These are phyloP conservation scores for Rhododendron ovatum DNA, from an alignment of 148 eudicot genomes.

Conservation along the genomic window DNA sequence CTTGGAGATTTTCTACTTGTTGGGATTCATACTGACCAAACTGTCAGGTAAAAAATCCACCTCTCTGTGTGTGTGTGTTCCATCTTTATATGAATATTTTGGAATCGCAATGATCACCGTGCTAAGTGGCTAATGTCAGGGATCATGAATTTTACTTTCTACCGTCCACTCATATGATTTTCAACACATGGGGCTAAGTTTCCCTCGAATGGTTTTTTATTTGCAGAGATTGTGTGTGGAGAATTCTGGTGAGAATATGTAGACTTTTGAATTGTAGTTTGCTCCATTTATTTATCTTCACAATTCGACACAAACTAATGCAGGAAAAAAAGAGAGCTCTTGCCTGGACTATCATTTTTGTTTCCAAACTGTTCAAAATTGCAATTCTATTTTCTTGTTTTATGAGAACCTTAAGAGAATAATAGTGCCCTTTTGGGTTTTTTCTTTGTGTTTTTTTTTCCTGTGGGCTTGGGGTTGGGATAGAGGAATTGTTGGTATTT, in stretches of 20 bases:
- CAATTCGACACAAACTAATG: background rate
- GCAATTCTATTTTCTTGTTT: background rate
- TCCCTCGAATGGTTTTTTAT: background rate
- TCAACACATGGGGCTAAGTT: background rate
- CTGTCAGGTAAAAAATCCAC: slow-evolving; percentile 59
- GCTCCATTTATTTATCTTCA: background rate
- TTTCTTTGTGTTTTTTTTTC: background rate
- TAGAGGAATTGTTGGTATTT: background rate
- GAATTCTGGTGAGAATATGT: background rate
- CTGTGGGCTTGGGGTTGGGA: background rate
- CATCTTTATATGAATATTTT: background rate
- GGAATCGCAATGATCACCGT: background rate
- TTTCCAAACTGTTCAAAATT: background rate
- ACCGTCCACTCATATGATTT: background rate
- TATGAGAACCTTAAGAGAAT: background rate
- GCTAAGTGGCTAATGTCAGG: background rate
- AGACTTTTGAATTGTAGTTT: background rate
- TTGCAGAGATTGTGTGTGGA: background rate
- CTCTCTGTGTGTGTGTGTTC: background rate
- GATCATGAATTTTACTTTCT: background rate
- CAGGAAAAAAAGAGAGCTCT: background rate
- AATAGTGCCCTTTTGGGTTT: background rate
- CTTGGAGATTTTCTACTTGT: slow-evolving; percentile 98
- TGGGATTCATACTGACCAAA: slow-evolving; percentile 93
- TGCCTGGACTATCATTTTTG: background rate